These are phyloP conservation scores for Paramecium primaurelia DNA, from an alignment of 73 alveolate species.

Conservation along the genomic window DNA sequence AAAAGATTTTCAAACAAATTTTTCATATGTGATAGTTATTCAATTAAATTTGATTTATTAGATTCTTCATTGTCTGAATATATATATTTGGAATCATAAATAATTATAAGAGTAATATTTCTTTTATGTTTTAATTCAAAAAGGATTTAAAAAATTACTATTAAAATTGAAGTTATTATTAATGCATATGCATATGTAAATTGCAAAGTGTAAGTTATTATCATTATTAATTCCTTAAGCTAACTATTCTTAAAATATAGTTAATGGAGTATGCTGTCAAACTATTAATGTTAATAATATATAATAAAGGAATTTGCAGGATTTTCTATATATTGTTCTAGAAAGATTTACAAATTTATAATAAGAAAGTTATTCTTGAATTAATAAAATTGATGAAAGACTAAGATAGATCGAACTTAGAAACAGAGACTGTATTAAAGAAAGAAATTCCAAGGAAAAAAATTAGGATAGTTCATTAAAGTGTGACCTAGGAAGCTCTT, in stretches of 20 bases:
- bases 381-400: neutral
- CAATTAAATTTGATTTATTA: neutral
- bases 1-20: neutral
- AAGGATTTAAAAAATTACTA: neutral
- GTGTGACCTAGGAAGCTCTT: neutral
- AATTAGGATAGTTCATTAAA: neutral
- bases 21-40: too few species aligned
- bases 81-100: too few species aligned
- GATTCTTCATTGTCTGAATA: neutral
- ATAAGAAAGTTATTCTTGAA: neutral
- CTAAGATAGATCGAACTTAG: neutral
- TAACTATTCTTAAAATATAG: neutral
- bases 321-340: neutral
- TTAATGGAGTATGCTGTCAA: neutral
- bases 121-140: too few species aligned
- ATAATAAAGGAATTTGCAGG: neutral
- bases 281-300: neutral
- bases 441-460: neutral
- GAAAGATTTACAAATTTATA: neutral
- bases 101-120: too few species aligned
- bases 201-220: neutral
- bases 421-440: neutral
- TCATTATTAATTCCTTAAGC: neutral
- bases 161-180: too few species aligned
- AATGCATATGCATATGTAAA: neutral